Base-by-base conservation (phyloP, 192 early-diverging fungal species). In the Coemansia sp. region DNA sequence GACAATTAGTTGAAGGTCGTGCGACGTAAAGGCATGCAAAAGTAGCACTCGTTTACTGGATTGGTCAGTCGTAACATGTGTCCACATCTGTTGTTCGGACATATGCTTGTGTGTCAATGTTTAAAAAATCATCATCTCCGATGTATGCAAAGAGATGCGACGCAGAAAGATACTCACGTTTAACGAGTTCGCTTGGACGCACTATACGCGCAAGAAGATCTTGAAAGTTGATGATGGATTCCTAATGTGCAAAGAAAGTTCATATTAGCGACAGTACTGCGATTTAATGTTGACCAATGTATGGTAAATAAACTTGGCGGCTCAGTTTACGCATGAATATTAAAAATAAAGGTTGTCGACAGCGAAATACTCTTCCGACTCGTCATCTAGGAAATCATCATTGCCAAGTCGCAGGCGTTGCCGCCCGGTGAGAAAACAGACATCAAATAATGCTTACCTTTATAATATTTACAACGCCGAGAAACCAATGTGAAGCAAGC, bases 301-400 rank as follows among this genome's bases (percentile, higher is more conserved):
- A 47, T 12, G 47, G 1, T 3, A 4, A 60, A 60, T 47, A 29
- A 35, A 11, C 12, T n/a, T 35, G 24, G 15, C 12, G 11, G 76
- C 63, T 79, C 76, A 79, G 76, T 48, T 67, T 66, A 82, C 70
- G 88, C 88, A 89, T 89, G 88, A 88, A 74, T 76, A 75, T 82
- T 84, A 81, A 83, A 73, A 84, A 84, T 75, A 79, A 70, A 74
- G 65, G 82, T 75, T 88, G 65, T 89, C 88, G 81, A 87, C 88
- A 89, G 72, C 75, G 86, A 88, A 87, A 71, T 66, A 88, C 86
- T 79, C 75, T 84, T 89, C 88, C 72, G 88, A 89, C 88, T 89
- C 88, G 88, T 89, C 88, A 89, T 89, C 88, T 86, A 88, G 15
- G 84, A 65, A 56, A 69, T 88, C 86, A 88, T 89, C 87, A 84